These are phyloP conservation scores for Coprinopsis strossmayeri DNA, from an alignment of 768 basidiomycete genomes.

Conservation along the genomic window DNA sequence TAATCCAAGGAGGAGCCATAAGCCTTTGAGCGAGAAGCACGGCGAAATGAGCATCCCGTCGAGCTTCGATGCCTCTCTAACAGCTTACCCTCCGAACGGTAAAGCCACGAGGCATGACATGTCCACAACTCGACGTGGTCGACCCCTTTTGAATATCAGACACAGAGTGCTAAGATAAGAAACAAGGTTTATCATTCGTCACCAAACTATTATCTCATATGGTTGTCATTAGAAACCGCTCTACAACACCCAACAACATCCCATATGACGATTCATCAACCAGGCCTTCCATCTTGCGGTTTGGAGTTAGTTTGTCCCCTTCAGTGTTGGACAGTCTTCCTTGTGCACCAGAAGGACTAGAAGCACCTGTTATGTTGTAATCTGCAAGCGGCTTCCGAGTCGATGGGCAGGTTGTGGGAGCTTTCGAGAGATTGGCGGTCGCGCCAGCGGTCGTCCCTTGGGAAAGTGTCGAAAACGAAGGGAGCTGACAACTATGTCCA, in stretches of 20 bases:
- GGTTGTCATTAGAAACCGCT: slow-evolving; percentile 18
- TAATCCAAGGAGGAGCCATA: no score
- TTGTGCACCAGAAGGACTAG: background rate
- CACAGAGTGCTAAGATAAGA: no score
- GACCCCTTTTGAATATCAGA: no score
- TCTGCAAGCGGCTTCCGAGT: background rate
- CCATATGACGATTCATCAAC: slow-evolving; percentile 31
- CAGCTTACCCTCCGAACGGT: background rate
- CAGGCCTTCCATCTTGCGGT: background rate
- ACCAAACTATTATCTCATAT: background rate
- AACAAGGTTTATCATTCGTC: no score
- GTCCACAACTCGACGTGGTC: no score
- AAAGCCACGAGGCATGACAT: no score
- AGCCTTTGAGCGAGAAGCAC: background rate
- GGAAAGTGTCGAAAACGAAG: background rate
- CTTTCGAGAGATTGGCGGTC: background rate
- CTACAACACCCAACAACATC: slow-evolving; percentile 33
- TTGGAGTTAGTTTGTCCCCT: background rate
- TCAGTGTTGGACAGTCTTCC: background rate
- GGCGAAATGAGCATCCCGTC: background rate
- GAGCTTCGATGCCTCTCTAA: background rate
- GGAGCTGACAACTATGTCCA: background rate
- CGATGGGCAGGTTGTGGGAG: background rate
- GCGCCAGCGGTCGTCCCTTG: background rate
- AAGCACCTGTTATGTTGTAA: background rate